Evolutionary conservation across 1,284 basidiomycete genomes (phyloP), one percentile per base, ranked within the genome.

Genomic region (Takashimella tepidaria): DNA sequence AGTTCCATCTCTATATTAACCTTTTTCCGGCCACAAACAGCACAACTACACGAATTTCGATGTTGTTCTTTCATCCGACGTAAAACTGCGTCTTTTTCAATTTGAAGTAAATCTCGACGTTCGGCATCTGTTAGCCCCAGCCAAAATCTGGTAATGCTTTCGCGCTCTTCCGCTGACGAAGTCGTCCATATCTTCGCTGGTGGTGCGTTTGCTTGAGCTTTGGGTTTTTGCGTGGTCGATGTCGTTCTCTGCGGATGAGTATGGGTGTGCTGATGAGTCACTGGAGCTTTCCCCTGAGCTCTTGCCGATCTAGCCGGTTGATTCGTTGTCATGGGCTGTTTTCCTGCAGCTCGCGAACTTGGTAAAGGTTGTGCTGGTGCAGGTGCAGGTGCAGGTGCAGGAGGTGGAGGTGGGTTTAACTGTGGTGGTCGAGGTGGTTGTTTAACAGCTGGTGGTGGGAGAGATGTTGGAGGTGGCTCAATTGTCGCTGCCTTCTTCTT

Each of bases 31-130:
- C 92, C 91, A 77, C 95, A 98, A 31, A 98, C 93, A 20, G 92
- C 92, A 77, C 95, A 98, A 61, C 84, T 85, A 74, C 95, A 98
- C 59, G 84, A 87, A 73, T 96, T 92, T 71, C 89, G 90, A 82
- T 96, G 92, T 80, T 96, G 92, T 76, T 96, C 95, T 81, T 97
- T 97, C 92, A 98, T 98, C 84, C 96, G 97, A 74, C 84, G 84
- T 58, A 98, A 78, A 24, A 98, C 93, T 13, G 90, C 90, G 73
- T 98, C 92, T 79, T 98, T 97, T 80, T 98, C 95, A 65, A 97
- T 84, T 79, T 90, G 88, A 71, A 98, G 89, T 54, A 98, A 82
- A 74, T 85, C 87, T 61, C 89, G 79, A 43, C 96, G 83, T 72
- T 98, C 92, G 49, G 87, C 84, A 77, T 97, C 90, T 46, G 83